These are phyloP conservation scores for Recurvomyces mirabilis DNA, from an alignment of 495 filamentous ascomycete genomes.

Conservation along the genomic window DNA sequence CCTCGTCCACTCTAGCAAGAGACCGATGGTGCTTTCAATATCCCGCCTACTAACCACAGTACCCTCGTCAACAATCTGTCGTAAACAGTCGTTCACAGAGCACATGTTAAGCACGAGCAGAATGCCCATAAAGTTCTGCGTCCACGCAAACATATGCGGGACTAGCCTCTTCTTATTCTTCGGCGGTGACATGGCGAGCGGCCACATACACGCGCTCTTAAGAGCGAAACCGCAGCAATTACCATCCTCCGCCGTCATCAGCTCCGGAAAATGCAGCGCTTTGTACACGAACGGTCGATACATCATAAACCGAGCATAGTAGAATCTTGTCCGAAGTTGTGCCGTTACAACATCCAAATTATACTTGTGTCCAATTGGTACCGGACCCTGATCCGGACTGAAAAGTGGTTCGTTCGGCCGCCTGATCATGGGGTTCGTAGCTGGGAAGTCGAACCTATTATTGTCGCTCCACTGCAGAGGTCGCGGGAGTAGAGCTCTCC, in stretches of 20 bases:
- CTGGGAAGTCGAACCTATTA: conserved; percentile 33
- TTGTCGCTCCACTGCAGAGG: conserved; percentile 45
- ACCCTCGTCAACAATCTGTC: conserved; percentile 36
- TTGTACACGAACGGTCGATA: conserved; percentile 52
- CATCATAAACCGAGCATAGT: conserved; percentile 47
- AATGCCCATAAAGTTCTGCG: conserved; percentile 45
- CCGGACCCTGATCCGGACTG: conserved; percentile 36
- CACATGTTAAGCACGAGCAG: conserved; percentile 44
- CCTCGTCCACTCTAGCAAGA: conserved; percentile 45
- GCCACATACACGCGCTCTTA: conserved; percentile 42
- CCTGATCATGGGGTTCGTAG: conserved; percentile 1
- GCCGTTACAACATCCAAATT: conserved; percentile 45
- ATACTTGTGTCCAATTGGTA: conserved; percentile 34
- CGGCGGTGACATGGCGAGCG: conserved; percentile 45
- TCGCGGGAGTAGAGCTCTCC: conserved; percentile 43
- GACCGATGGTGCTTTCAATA: conserved; percentile 33
- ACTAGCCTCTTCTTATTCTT: conserved; percentile 44
- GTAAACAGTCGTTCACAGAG: conserved; percentile 37
- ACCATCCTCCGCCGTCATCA: conserved; percentile 42
- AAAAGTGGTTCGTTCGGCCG: conserved; percentile 33
- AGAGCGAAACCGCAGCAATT: conserved; percentile 42
- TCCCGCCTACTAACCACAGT: conserved; percentile 37
- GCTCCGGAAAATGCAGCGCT: conserved; percentile 44
- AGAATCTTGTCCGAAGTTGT: conserved; percentile 45
- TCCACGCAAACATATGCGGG: conserved; percentile 49